Evolutionary conservation across 1,284 basidiomycete species (phyloP).

Genomic region (Moesziomyces antarcticus): DNA sequence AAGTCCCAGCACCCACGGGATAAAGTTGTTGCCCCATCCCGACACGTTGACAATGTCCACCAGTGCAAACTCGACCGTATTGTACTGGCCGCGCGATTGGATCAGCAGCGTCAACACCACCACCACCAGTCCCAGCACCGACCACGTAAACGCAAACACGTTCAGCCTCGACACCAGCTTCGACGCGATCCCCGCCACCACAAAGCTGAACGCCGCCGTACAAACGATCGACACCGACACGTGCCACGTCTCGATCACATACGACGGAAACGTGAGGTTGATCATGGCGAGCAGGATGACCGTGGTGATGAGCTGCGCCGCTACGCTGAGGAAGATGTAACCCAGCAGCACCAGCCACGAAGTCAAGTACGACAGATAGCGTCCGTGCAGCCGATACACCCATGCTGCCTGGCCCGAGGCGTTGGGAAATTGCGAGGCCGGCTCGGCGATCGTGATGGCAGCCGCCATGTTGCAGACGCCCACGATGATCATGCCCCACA

Average conservation of each 20-base stretch:
- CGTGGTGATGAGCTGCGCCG: constrained; percentile 17
- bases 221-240: constrained; percentile 8
- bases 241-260: constrained; percentile 15
- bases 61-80: constrained; percentile 29
- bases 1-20: constrained; percentile 30
- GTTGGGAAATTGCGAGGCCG: constrained; percentile 16
- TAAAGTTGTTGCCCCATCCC: constrained; percentile 29
- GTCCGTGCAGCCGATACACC: constrained; percentile 19
- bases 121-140: constrained; percentile 18
- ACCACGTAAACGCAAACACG: constrained; percentile 28
- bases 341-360: constrained; percentile 31
- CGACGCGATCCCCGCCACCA: constrained; percentile 12
- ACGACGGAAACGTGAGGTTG: constrained; percentile 20
- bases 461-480: constrained; percentile 29
- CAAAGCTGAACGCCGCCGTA: constrained; percentile 5
- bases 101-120: constrained; percentile 24
- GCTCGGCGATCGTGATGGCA: constrained; percentile 20
- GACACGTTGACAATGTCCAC: constrained; percentile 28
- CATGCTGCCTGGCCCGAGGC: constrained; percentile 24
- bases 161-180: constrained; percentile 21
- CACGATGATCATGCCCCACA: constrained; percentile 31
- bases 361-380: constrained; percentile 17
- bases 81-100: constrained; percentile 26
- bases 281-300: constrained; percentile 36
- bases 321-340: constrained; percentile 22